Conservation (phyloP, 2,329 filamentous ascomycete genomes). For the Epichloe typhina region DNA sequence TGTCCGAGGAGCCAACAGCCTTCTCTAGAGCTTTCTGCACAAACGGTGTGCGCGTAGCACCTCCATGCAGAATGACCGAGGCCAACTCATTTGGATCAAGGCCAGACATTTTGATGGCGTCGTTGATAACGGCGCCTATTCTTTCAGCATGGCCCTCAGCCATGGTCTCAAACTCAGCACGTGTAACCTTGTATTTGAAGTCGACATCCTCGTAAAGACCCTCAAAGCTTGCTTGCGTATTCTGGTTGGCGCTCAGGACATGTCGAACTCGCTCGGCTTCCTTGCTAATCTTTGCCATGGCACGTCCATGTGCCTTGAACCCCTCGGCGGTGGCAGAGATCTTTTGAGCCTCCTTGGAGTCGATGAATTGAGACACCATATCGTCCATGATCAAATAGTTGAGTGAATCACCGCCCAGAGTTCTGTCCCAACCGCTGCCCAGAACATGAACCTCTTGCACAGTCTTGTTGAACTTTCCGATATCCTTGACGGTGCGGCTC, state of each 20-base stretch:
- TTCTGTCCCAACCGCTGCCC: slow-evolving; percentile 77
- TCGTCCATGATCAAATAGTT: slow-evolving; percentile 83
- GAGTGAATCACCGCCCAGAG: slow-evolving; percentile 77
- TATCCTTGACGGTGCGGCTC: slow-evolving; percentile 75
- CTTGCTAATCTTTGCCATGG: slow-evolving; percentile 83
- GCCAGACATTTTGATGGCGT: slow-evolving; percentile 61
- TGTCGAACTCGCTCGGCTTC: slow-evolving; percentile 80
- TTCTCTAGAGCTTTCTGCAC: slow-evolving; percentile 82
- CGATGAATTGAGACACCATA: slow-evolving; percentile 69
- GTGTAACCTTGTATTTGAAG: slow-evolving; percentile 79
- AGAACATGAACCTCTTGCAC: slow-evolving; percentile 88
- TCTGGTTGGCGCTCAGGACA: slow-evolving; percentile 82
- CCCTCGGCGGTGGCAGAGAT: slow-evolving; percentile 46
- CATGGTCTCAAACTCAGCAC: slow-evolving; percentile 70
- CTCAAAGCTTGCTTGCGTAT: slow-evolving; percentile 72
- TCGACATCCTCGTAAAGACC: slow-evolving; percentile 83
- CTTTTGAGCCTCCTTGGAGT: slow-evolving; percentile 54
- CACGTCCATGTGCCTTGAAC: slow-evolving; percentile 64
- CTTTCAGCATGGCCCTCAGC: slow-evolving; percentile 54
- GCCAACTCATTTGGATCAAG: slow-evolving; percentile 65
- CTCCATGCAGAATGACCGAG: slow-evolving; percentile 87
- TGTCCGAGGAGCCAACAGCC: slow-evolving; percentile 55
- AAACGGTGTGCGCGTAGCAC: slow-evolving; percentile 80
- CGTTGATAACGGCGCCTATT: slow-evolving; percentile 54
- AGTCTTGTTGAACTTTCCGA: slow-evolving; percentile 91